Evolutionary conservation across 1,139 yeast genomes (phyloP), one percentile per base, ranked within the genome.

Genomic region (Yamadazyma trypodendri): DNA sequence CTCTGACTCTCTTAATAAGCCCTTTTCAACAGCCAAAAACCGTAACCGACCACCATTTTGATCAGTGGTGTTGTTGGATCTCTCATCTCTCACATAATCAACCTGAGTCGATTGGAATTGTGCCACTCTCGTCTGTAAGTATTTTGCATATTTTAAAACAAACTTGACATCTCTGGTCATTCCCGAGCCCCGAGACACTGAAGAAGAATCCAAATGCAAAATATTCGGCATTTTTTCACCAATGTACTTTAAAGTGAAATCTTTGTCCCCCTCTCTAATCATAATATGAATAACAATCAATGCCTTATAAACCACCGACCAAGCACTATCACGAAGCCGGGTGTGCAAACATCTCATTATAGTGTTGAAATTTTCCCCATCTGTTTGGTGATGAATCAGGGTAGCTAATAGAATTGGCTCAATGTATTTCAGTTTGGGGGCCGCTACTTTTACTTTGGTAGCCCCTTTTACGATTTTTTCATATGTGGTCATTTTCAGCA

Each of bases 341-440:
- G 56, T 50, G 18, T 72, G 73, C 42, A 92, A 64, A 1, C 84
- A 68, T 37, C 74, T 68, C 80, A 89, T 81, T 27, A 89, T 82
- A 13, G 81, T 77, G 40, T 73, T 72, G 52, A 90, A 79, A 49
- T 84, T 82, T 24, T 77, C 81, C 12, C 77, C 62, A 20, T 61
- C 66, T 1, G 61, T 54, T 7, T 60, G 52, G 44, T 65, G 70
- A 40, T 66, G 71, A 28, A 60, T 55, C 43, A 65, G 63, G 0
- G 97, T 87, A 4, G 95, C 84, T 69, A 84, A 75, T 34, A 92
- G 72, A 40, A 92, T 86, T 2, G 97, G 97, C 61, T 89, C 96
- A 40, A 90, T 83, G 57, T 92, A 94, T 58, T 94, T 92, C 31
- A 95, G 84, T 64, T 92, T 92, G 12, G 98, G 98, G 20, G 97